phyloP scores from a whole-genome alignment of 176 grass and related monocot genomes.

The bread wheat (Triticum aestivum) region DNA sequence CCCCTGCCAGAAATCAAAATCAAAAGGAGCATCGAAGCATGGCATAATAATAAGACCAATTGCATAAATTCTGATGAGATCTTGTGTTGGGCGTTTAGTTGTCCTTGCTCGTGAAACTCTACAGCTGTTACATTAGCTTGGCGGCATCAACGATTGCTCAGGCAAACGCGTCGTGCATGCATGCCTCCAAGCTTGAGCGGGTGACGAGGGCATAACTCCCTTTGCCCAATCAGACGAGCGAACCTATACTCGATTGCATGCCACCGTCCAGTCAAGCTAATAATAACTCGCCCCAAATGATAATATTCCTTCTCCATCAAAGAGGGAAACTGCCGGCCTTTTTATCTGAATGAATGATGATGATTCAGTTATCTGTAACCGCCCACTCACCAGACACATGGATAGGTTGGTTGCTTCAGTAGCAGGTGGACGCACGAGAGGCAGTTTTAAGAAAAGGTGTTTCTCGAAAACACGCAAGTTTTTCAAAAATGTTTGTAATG shows the following conservation, averaged over 20 bases:
- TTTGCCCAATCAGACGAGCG: neutral
- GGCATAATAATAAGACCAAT: too few relatives aligned
- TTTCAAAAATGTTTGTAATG: too few relatives aligned
- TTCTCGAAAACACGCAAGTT: too few relatives aligned
- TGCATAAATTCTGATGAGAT: too few relatives aligned
- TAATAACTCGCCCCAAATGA: neutral
- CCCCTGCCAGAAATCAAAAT: constrained; percentile 28
- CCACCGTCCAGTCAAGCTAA: neutral
- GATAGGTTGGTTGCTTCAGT: neutral
- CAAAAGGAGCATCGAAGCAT: neutral
- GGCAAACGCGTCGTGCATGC: neutral
- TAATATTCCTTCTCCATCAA: neutral
- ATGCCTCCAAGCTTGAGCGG: too few relatives aligned
- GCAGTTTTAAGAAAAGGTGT: too few relatives aligned
- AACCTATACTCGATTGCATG: neutral
- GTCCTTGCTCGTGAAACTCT: neutral
- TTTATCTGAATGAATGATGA: neutral
- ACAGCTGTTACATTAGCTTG: neutral
- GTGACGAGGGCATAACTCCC: neutral
- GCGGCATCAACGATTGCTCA: neutral
- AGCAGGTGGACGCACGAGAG: too few relatives aligned
- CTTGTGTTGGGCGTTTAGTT: neutral
- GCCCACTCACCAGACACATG: neutral
- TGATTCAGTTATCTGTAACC: neutral
- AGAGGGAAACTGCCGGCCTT: neutral